phyloP scores from a whole-genome alignment of 2,329 filamentous ascomycete genomes.

The Sodiomyces alkalinus region DNA sequence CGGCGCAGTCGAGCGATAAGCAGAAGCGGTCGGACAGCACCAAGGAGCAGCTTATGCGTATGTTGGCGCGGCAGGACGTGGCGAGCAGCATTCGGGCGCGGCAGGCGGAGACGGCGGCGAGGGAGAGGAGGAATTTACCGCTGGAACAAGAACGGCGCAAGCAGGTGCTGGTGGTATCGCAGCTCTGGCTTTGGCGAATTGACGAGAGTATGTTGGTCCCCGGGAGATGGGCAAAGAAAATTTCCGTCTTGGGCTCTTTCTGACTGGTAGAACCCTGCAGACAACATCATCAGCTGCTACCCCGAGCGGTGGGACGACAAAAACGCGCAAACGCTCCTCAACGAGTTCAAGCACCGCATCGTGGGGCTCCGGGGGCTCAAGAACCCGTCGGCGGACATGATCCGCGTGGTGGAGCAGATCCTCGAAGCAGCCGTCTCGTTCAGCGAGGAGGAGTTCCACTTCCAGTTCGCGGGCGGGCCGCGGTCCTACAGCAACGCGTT shows the following conservation, averaged over 20 bases:
- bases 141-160: constrained; percentile 13
- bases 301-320: constrained; percentile 9
- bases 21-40: constrained; percentile 10
- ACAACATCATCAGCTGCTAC: constrained; percentile 8
- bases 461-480: constrained; percentile 8
- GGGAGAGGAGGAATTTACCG: constrained; percentile 5
- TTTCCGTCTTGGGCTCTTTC: neutral
- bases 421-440: constrained; percentile 5
- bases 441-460: constrained; percentile 9
- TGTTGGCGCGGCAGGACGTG: constrained; percentile 8
- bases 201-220: constrained; percentile 5
- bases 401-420: constrained; percentile 4
- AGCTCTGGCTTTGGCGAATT: constrained; percentile 10
- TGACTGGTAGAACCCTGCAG: constrained; percentile 1
- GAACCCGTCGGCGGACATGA: constrained; percentile 6
- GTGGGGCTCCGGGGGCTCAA: constrained; percentile 4
- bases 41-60: constrained; percentile 8
- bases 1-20: constrained; percentile 7
- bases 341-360: constrained; percentile 8
- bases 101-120: neutral
- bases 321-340: constrained; percentile 9
- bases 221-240: too few species aligned
- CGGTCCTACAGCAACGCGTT: constrained; percentile 7
- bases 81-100: constrained; percentile 8
- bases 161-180: constrained; percentile 13